Base-by-base conservation (phyloP, 306 rosid species). In the Vigna trinervia region DNA sequence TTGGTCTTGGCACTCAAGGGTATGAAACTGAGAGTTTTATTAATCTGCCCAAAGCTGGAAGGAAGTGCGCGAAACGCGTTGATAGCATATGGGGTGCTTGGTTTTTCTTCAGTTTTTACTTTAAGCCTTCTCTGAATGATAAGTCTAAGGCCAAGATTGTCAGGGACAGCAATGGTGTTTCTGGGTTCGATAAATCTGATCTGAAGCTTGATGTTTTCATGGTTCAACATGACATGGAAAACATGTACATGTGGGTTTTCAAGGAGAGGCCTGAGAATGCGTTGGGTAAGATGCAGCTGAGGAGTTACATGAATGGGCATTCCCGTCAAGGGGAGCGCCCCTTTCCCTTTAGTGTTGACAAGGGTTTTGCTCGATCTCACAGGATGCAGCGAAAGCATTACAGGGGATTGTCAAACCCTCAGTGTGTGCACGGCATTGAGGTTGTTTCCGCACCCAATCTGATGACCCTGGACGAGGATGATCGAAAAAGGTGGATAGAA, bases 201-300 rank as follows among this genome's bases (percentile, higher is more conserved):
- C 97, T 94, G 57, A 94, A 90, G 88, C 89, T 92, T 0, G 97
- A 94, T 78, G 90, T 92, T 69, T 94, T 94, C 76, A 86, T 94
- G 95, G 98, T 94, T 57, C 98, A 94, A 64, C 98, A 94, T 57
- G 98, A 94, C 88, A 90, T 94, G 98, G 98, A 94, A 77, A 94
- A 94, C 73, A 90, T 94, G 98, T 94, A 94, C 84, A 94, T 94
- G 98, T 94, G 98, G 98, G 97, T 90, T 78, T 94, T 94, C 87
- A 94, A 94, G 93, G 96, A 90, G 80, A 87, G 93, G 78, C 98
- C 98, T 0, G 97, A 90, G 58, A 94, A 94, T 81, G 96, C 98
- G 0, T 73, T 94, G 82, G 98, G 98, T 20, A 94, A 94, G 91
- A 94, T 94, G 98, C 98, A 94, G 89, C 90, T 94, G 20, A 89